Base-by-base conservation (phyloP, 306 rosid genomes). In the Malus domestica region DNA sequence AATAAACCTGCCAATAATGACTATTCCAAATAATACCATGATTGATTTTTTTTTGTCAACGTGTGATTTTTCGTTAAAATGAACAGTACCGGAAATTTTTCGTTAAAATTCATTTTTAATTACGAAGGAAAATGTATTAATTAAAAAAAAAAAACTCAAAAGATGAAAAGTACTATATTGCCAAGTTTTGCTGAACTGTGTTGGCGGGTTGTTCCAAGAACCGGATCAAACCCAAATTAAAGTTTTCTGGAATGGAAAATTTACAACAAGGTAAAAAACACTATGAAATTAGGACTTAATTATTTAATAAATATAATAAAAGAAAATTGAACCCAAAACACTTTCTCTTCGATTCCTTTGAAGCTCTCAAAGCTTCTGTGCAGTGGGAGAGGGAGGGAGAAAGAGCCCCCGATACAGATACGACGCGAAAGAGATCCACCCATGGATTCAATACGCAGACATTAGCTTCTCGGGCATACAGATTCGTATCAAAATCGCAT, bases 351-450 rank as follows among this genome's bases (percentile, higher is more conserved):
- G 86, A 84, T 76, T 83, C 57, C 67, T 70, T 79, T 46, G 77
- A 82, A 71, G 76, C 80, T 79, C 80, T 49, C 82, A 51, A 72
- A 76, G 82, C 76, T 79, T 73, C 75, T 76, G 79, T 60, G 68
- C 72, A 65, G 76, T 78, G 82, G 71, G 74, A 81, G 42, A 38
- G 42, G 55, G 55, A 51, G 80, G 77, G 80, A 71, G 46, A 16
- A 64, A 59, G 66, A 59, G 52, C 60, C 22, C 66, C 52, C 76
- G 51, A 54, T 54, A 27, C 19, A 67, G 68, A 54, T 58, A 33
- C 25, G 67, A 79, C 70, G 68, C 69, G 63, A 33, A 60, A 81
- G 86, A 81, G 93, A 93, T 93, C 98, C 79, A 73, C 22, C 8
- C 55, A 5, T 69, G 68, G 57, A 84, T 67, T 75, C 82, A 68